phyloP scores from a whole-genome alignment of 208 protist genomes.

The Phytomonas serpens region DNA sequence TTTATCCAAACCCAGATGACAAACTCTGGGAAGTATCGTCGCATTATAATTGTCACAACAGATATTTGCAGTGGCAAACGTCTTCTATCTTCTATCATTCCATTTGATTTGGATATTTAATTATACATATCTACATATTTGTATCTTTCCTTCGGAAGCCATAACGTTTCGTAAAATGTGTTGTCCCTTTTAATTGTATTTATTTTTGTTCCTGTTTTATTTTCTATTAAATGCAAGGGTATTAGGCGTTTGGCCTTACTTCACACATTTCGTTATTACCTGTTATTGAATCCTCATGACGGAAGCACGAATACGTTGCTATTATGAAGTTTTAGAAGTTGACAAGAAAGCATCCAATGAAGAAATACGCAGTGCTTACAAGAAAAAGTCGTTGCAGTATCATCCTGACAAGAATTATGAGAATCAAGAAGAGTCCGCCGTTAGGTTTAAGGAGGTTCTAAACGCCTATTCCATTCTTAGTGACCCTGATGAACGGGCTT shows the following conservation, averaged over 20 bases:
- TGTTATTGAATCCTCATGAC: constrained; percentile 16
- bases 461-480: constrained; percentile 87
- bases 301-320: constrained; percentile 51
- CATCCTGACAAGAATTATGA: constrained; percentile 90
- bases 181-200: constrained; percentile 13
- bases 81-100: constrained; percentile 42
- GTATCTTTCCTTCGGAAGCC: not conserved
- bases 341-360: constrained; percentile 68
- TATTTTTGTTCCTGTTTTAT: not conserved
- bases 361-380: constrained; percentile 82
- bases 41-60: constrained; percentile 51
- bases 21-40: constrained; percentile 24
- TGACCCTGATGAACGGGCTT: constrained; percentile 75
- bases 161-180: not conserved
- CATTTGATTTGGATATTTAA: constrained; percentile 21
- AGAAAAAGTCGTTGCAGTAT: constrained; percentile 74
- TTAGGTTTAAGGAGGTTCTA: constrained; percentile 82
- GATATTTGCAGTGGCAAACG: constrained; percentile 53
- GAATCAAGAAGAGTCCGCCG: constrained; percentile 60
- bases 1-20: constrained; percentile 59
- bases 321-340: constrained; percentile 84
- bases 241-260: not conserved
- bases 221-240: constrained; percentile 4
- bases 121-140: constrained; percentile 8
- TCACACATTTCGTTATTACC: not conserved